Base-by-base conservation (phyloP, 768 basidiomycete genomes). In the Chalciporus piperatus region DNA sequence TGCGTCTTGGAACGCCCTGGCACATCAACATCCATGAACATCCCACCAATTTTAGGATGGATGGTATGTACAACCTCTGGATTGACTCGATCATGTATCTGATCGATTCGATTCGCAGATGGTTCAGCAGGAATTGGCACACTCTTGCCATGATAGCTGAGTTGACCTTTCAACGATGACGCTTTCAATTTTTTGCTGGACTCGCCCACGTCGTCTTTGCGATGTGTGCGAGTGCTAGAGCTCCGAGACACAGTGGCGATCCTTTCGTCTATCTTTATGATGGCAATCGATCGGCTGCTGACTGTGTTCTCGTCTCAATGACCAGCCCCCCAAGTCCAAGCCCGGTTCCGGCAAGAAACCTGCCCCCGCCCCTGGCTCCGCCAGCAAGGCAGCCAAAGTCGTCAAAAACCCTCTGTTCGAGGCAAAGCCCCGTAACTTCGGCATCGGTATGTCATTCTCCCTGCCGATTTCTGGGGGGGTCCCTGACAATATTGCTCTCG, bases 361-460 rank as follows among this genome's bases (percentile, higher is more conserved):
- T 59, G 91, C 91, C 58, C 79, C 87, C 51, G 88, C 91, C 13
- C 90, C 91, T 41, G 85, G 84, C 63, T 87, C 88, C 68, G 85
- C 85, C 63, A 80, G 79, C 79, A 91, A 91, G 75, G 56, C 76
- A 32, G 69, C 78, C 59, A 92, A 93, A 75, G 64, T 72, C 33
- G 84, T 84, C 72, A 96, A 95, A 78, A 98, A 98, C 80, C 96
- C 96, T 63, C 84, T 98, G 61, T 97, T 98, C 71, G 94, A 98
- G 79, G 70, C 92, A 49, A 77, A 70, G 55, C 83, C 93, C 63
- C 90, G 88, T 73, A 95, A 94, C 80, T 98, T 96, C 71, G 92
- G 92, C 68, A 95, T 98, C 55, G 95, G 95, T 97, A 81, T 57
- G 45, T 45, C n/a, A n/a, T 16, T 8, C 27, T 39, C 1, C 40